These are phyloP conservation scores for Mortierella claussenii DNA, from an alignment of 192 early-diverging fungal genomes.

Conservation along the genomic window DNA sequence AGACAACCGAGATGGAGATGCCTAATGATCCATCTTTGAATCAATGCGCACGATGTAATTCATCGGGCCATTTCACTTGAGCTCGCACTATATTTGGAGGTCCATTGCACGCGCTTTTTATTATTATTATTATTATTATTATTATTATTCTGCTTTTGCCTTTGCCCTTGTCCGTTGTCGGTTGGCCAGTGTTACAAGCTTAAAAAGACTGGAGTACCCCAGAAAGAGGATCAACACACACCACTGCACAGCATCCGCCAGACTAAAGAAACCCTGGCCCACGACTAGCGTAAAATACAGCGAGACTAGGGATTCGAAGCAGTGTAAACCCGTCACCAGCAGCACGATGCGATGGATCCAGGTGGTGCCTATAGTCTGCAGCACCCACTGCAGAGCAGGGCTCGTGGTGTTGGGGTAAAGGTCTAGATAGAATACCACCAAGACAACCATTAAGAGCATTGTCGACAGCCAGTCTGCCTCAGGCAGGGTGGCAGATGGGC, in stretches of 20 bases:
- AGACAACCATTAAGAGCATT: not conserved
- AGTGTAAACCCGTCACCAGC: not conserved
- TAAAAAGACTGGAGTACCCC: conserved; percentile 19
- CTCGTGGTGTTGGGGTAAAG: conserved; percentile 44
- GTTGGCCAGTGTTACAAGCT: conserved; percentile 12
- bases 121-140: too few species aligned
- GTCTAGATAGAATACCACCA: conserved; percentile 24
- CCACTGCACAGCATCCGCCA: conserved; percentile 16
- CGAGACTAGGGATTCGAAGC: conserved; percentile 19
- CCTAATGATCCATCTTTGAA: not conserved
- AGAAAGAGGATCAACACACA: conserved; percentile 6
- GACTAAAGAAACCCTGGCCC: conserved; percentile 20
- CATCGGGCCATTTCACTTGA: too few species aligned
- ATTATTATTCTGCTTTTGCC: conserved; percentile 1
- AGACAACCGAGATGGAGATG: not conserved
- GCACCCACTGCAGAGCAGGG: conserved; percentile 27
- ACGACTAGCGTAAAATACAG: conserved; percentile 37
- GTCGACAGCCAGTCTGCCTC: not conserved
- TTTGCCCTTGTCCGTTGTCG: conserved; percentile 5
- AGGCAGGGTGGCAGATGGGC: conserved; percentile 14
- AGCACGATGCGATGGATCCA: conserved; percentile 14
- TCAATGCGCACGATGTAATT: too few species aligned
- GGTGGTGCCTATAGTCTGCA: conserved; percentile 6
- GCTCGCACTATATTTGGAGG: too few species aligned
- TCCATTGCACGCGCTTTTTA: too few species aligned